A percentile compares a stretch with the other conserved stretches of the same genome.
Evolutionary conservation across 345 rosid genomes (phyloP).

Genomic region (Trapa incisa): DNA sequence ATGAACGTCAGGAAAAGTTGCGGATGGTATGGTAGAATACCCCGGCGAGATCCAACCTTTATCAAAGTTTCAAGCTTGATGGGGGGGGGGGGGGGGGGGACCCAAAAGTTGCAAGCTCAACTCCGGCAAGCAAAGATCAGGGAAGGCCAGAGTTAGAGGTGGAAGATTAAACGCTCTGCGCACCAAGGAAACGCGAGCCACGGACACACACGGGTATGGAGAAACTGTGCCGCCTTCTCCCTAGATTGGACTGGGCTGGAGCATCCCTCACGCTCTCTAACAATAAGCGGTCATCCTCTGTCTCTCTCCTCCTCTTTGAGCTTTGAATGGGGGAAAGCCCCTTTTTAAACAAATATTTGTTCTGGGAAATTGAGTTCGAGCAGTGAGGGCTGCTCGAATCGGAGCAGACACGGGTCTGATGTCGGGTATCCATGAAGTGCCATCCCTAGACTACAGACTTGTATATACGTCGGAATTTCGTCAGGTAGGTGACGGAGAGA

Average conservation of each 20-base stretch:
- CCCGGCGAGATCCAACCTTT: background rate
- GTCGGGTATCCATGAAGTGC: no score
- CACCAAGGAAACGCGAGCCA: background rate
- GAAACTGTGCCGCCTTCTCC: background rate
- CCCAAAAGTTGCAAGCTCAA: background rate
- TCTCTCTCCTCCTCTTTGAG: background rate
- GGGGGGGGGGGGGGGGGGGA: background rate
- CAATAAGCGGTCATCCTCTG: background rate
- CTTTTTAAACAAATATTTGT: background rate
- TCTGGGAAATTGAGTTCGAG: background rate
- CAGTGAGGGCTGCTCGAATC: no score
- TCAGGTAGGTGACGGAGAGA: no score
- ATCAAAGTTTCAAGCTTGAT: constrained; percentile 5
- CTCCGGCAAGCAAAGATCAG: background rate
- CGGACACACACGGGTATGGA: background rate
- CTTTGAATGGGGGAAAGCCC: background rate
- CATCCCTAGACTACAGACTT: no score
- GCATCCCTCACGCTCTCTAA: background rate
- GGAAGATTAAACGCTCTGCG: background rate
- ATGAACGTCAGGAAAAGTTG: constrained; percentile 4
- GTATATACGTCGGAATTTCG: background rate
- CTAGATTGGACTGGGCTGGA: background rate
- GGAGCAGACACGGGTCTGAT: no score
- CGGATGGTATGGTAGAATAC: background rate
- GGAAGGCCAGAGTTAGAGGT: background rate